Base-by-base conservation (phyloP, 306 rosid genomes). In the Medicago lupulina region DNA sequence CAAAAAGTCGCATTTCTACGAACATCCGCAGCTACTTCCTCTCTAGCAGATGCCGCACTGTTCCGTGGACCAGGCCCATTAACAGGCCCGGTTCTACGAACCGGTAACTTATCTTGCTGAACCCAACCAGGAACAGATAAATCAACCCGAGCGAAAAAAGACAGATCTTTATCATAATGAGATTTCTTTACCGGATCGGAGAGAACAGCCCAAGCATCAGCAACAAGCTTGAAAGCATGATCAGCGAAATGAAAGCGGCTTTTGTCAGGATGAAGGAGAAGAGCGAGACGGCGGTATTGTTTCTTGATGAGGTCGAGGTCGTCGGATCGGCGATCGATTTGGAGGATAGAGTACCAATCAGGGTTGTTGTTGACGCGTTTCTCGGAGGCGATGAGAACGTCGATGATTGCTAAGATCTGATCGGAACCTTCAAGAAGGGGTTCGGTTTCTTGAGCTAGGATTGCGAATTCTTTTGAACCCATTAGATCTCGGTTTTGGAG, bases 211-310 rank as follows among this genome's bases (percentile, higher is more conserved):
- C 98, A 96, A 0, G 98, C 96, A 54, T 96, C 97, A 17, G 90
- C 91, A 18, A 92, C 98, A 23, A 96, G 91, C 70, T 86, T 89
- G 85, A 96, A 96, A 11, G 93, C 98, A 18, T 86, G 90, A 72
- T 89, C 98, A 55, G 99, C 88, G 63, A 61, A 81, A 1, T 82
- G 55, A 79, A 83, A 88, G 40, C 88, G 85, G 81, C 84, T 86
- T 84, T 96, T 96, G 73, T 96, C 99, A 0, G 95, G 99, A 78
- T 96, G 98, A 34, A 96, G 90, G 31, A 96, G 96, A 36, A 96
- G 84, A 13, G 96, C 98, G 39, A 92, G 96, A 46, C 92, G 90
- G 40, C 99, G 92, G 66, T 92, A 96, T 44, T 91, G 90, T 36
- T 53, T 86, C 54, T 89, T 96, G 77, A 96, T 87, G 67, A 84